A percentile compares a stretch with the other conserved stretches of the same genome.
phyloP scores from a whole-genome alignment of 2,329 filamentous ascomycete genomes.

The Dryadomyces sulphureus region DNA sequence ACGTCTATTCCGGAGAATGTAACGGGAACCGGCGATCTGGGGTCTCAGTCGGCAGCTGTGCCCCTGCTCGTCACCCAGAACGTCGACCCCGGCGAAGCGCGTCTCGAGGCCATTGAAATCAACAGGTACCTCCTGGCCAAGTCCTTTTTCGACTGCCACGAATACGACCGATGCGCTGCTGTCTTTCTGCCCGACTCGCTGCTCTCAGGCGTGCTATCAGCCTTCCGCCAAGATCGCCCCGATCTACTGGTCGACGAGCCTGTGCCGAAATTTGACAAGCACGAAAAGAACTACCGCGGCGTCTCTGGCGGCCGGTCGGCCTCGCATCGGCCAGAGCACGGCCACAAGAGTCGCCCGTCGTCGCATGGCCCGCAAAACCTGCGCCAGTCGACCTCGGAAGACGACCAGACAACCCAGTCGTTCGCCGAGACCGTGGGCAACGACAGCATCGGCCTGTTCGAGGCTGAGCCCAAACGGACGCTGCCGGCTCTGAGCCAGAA shows the following conservation, averaged over 20 bases:
- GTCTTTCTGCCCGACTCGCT: constrained; percentile 75
- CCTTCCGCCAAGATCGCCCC: constrained; percentile 24
- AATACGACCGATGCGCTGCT: constrained; percentile 85
- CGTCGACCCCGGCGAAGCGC: constrained; percentile 55
- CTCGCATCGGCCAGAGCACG: too few relatives aligned
- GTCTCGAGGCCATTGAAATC: constrained; percentile 63
- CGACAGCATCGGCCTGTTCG: neutral
- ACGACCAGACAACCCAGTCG: neutral
- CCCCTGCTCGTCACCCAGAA: constrained; percentile 36
- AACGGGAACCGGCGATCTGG: constrained; percentile 34
- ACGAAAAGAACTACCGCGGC: neutral
- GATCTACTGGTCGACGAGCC: constrained; percentile 15
- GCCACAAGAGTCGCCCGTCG: neutral
- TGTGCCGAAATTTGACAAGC: neutral
- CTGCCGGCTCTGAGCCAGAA: constrained; percentile 65
- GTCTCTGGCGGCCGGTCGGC: too few relatives aligned
- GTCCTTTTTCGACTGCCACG: constrained; percentile 85
- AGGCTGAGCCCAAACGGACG: constrained; percentile 11
- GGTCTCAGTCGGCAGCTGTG: constrained; percentile 12
- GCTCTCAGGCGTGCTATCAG: constrained; percentile 47
- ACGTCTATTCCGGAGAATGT: constrained; percentile 56
- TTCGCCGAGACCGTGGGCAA: neutral
- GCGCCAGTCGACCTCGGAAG: neutral
- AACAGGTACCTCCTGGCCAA: constrained; percentile 82
- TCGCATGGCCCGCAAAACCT: neutral